phyloP scores from a whole-genome alignment of 164 flowering plant species.

The Chimonanthus praecox region DNA sequence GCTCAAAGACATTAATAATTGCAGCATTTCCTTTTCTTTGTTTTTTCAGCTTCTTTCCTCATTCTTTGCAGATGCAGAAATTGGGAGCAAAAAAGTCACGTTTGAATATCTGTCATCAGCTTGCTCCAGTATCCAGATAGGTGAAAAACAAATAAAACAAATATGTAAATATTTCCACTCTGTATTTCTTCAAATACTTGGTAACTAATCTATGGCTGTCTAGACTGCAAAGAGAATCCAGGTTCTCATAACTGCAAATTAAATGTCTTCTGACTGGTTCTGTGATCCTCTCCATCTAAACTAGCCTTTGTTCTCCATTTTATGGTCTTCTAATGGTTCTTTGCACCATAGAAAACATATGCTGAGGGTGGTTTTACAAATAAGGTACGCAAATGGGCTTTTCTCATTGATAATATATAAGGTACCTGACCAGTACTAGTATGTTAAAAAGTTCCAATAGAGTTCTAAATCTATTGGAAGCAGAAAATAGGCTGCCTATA shows the following conservation, averaged over 20 bases:
- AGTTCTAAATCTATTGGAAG: too few relatives aligned
- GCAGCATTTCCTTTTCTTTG: neutral
- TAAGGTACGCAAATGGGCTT: neutral
- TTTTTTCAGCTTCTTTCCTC: neutral
- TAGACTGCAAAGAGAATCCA: neutral
- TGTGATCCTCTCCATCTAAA: neutral
- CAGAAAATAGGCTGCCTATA: too few relatives aligned
- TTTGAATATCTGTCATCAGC: neutral
- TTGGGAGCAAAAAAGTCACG: neutral
- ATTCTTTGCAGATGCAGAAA: neutral
- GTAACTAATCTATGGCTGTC: neutral
- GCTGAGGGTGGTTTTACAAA: neutral
- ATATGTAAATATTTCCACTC: neutral
- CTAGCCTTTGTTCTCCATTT: neutral
- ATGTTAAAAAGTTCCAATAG: too few relatives aligned
- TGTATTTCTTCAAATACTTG: neutral
- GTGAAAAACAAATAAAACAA: neutral
- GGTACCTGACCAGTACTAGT: too few relatives aligned
- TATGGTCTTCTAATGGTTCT: neutral
- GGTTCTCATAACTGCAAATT: neutral
- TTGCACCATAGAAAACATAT: neutral
- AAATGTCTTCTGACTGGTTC: neutral
- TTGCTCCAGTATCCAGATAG: neutral
- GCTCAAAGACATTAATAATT: neutral
- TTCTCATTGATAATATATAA: too few relatives aligned